phyloP scores from a whole-genome alignment of 352 stramenopile genomes.

The Pythium biforme region DNA sequence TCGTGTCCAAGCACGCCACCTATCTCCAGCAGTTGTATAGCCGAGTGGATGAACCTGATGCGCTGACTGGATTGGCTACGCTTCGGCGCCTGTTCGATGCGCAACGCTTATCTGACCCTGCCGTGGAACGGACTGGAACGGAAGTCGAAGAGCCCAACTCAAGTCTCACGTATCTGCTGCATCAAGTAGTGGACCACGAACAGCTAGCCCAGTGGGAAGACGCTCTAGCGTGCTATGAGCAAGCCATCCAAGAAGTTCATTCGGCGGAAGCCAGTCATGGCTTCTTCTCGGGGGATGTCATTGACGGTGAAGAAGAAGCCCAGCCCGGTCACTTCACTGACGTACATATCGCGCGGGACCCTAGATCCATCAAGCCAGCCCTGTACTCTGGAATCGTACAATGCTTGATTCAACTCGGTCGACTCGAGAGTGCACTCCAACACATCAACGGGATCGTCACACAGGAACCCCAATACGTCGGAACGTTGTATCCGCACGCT shows the following conservation, averaged over 20 bases:
- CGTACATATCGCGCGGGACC: conserved; percentile 28
- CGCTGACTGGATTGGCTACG: conserved; percentile 36
- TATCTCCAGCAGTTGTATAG: conserved; percentile 46
- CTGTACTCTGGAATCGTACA: conserved; percentile 82
- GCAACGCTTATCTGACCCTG: conserved; percentile 14
- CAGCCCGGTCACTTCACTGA: conserved; percentile 13
- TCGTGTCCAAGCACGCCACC: conserved; percentile 33
- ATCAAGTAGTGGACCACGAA: conserved; percentile 42
- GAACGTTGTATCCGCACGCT: conserved; percentile 77
- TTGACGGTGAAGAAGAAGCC: conserved; percentile 14
- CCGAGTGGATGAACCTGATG: conserved; percentile 40
- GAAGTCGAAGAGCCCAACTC: conserved; percentile 17
- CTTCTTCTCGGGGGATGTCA: conserved; percentile 23
- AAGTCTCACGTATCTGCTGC: conserved; percentile 33
- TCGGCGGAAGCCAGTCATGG: conserved; percentile 19
- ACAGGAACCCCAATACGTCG: conserved; percentile 73
- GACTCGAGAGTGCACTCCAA: conserved; percentile 80
- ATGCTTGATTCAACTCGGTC: conserved; percentile 82
- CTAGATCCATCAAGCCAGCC: conserved; percentile 59
- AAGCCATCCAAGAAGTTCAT: conserved; percentile 45
- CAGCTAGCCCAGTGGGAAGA: conserved; percentile 48
- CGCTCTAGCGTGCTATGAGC: conserved; percentile 44
- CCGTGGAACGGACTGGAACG: conserved; percentile 7
- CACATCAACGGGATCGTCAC: conserved; percentile 87
- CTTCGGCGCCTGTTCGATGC: conserved; percentile 31